These are phyloP conservation scores for Paraphoma chrysanthemicola DNA, from an alignment of 2,329 filamentous ascomycete species.

Conservation along the genomic window DNA sequence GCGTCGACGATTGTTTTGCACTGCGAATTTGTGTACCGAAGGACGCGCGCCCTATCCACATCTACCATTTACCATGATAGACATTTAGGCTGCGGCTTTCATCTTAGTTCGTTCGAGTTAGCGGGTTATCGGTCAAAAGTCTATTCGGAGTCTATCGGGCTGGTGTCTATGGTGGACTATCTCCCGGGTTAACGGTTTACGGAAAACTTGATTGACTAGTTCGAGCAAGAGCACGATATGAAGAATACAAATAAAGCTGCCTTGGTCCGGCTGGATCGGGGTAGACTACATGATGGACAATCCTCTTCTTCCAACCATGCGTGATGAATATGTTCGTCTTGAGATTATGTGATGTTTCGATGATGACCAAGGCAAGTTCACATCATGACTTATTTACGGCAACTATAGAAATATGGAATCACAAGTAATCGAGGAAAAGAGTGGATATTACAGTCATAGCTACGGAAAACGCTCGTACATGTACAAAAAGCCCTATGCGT, in stretches of 20 bases:
- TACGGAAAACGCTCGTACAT: no score
- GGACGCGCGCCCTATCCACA: slow-evolving; percentile 28
- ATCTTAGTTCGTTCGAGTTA: slow-evolving; percentile 38
- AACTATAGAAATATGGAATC: no score
- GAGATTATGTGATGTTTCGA: no score
- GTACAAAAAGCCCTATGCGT: no score
- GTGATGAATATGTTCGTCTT: neutral
- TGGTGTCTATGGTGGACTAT: slow-evolving; percentile 38
- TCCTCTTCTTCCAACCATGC: neutral
- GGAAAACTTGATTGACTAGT: slow-evolving; percentile 33
- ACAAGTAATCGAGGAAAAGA: no score
- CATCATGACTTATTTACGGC: no score
- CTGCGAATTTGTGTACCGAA: slow-evolving; percentile 31
- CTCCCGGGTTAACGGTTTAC: slow-evolving; percentile 24
- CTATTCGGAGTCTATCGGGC: slow-evolving; percentile 39
- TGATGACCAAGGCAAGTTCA: no score
- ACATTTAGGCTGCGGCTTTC: slow-evolving; percentile 35
- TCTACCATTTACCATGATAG: slow-evolving; percentile 40
- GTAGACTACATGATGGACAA: neutral
- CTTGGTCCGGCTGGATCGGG: slow-evolving; percentile 2
- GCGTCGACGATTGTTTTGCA: slow-evolving; percentile 30
- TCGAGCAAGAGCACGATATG: slow-evolving; percentile 24
- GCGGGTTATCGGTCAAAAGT: slow-evolving; percentile 38
- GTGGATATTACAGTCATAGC: no score
- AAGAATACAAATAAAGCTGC: slow-evolving; percentile 15